Evolutionary conservation across 768 basidiomycete genomes (phyloP), one percentile per base, ranked within the genome.

Genomic region (Mycena sanguinolenta): DNA sequence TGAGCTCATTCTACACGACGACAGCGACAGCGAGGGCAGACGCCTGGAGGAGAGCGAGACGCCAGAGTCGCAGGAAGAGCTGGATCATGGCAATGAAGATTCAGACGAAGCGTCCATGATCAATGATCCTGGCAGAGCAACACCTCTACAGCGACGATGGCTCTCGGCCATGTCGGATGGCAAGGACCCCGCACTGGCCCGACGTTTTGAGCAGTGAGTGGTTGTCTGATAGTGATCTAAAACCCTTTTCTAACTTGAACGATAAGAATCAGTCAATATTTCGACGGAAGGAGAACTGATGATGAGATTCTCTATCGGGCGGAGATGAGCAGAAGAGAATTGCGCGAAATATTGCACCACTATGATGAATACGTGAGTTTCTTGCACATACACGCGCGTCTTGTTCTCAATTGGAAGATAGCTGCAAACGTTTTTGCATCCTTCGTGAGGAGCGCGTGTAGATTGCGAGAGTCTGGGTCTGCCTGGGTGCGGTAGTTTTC

Each of bases 221-320:
- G 3, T 53, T 6, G 46, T 27, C 34, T 53, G 46, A 38, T 17
- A 62, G 13, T 38, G 19, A 27, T 16, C 39, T 25, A 39, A 10
- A 3, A 7, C 39, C 27, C 58, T 58, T 30, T 66, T 2, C 62
- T 44, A 67, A 65, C 3, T 0, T n/a, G 36, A 13, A 60, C 17
- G 10, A 63, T 3, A 77, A 97, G 96, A 69, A 94, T 97, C 60
- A 93, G 95, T 69, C 94, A 95, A 75, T 98, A 95, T 77, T 96
- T 98, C 75, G 95, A 99, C 74, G 97, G 97, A 16, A 94, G 92
- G 79, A 91, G 87, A 60, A 95, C 95, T 0, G 94, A 96, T 69
- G 96, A 98, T 73, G 97, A 98, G 79, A 97, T 98, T 67, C 84
- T 97, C n/a, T 95, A 91, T 78, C 86, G 92, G 44, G 95, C 96